A percentile compares a stretch with the other conserved stretches of the same genome.
phyloP scores from a whole-genome alignment of 495 filamentous ascomycete species.

The Neurospora intermedia region DNA sequence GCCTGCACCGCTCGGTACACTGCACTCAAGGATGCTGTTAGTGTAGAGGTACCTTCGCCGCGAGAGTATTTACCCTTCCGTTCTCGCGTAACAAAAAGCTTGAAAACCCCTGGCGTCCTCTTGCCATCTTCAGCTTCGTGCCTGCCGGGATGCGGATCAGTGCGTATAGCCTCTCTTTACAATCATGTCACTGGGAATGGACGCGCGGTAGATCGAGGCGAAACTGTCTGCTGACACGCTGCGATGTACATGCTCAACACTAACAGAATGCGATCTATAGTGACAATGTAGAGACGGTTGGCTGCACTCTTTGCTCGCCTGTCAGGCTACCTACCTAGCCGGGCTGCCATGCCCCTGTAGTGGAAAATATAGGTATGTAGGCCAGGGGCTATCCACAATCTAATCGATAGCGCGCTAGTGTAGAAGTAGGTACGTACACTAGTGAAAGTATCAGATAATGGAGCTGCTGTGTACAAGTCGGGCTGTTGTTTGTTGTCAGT shows the following conservation, averaged over 20 bases:
- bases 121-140: not conserved
- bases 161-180: not conserved
- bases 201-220: not conserved
- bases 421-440: not conserved
- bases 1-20: not conserved
- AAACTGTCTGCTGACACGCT: not conserved
- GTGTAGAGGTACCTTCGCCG: not conserved
- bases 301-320: not conserved
- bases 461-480: not conserved
- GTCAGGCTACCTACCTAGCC: not conserved
- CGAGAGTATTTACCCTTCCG: not conserved
- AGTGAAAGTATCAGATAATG: not conserved
- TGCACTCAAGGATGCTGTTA: not conserved
- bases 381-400: not conserved
- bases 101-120: not conserved
- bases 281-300: not conserved
- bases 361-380: no score
- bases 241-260: not conserved
- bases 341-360: not conserved
- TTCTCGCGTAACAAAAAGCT: not conserved
- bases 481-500: not conserved
- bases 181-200: not conserved
- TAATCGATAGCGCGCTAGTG: not conserved
- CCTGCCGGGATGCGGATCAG: not conserved
- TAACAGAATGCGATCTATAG: not conserved